These are phyloP conservation scores for Penicillium daleae DNA, from an alignment of 495 filamentous ascomycete genomes.

Conservation along the genomic window DNA sequence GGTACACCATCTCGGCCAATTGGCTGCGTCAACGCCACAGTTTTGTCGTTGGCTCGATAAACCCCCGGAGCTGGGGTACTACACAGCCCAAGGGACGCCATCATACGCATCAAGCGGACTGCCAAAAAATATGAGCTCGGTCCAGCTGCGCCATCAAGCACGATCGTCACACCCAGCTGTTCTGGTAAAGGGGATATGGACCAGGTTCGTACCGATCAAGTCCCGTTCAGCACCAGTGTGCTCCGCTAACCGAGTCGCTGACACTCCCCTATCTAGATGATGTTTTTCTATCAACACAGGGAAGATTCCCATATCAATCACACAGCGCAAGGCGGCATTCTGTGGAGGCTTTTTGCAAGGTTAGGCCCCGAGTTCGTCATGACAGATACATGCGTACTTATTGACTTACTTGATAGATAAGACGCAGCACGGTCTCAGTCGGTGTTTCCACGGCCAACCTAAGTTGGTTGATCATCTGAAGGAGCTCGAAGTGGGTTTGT, in stretches of 20 bases:
- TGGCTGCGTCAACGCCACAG: constrained; percentile 36
- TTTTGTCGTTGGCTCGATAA: constrained; percentile 40
- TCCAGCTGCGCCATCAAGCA: neutral
- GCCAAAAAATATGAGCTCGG: neutral
- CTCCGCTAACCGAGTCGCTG: constrained; percentile 31
- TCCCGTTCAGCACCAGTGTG: constrained; percentile 35
- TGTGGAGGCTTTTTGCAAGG: constrained; percentile 40
- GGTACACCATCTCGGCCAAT: constrained; percentile 42
- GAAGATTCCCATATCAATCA: constrained; percentile 42
- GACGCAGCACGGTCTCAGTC: constrained; percentile 38
- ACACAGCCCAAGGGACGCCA: constrained; percentile 41
- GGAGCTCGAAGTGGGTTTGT: constrained; percentile 35
- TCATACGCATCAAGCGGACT: constrained; percentile 48
- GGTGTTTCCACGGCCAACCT: constrained; percentile 40
- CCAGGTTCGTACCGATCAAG: constrained; percentile 37
- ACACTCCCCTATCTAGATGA: constrained; percentile 28
- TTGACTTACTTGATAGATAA: constrained; percentile 43
- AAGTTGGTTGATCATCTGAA: constrained; percentile 37
- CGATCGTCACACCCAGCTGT: neutral
- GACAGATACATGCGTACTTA: neutral
- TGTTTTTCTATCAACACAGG: constrained; percentile 31
- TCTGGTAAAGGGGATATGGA: too few species aligned
- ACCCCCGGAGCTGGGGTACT: constrained; percentile 25
- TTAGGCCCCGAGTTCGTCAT: constrained; percentile 3
- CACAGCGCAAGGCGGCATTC: constrained; percentile 43